phyloP scores from a whole-genome alignment of 73 alveolate genomes.

The Blepharisma japonicum region DNA sequence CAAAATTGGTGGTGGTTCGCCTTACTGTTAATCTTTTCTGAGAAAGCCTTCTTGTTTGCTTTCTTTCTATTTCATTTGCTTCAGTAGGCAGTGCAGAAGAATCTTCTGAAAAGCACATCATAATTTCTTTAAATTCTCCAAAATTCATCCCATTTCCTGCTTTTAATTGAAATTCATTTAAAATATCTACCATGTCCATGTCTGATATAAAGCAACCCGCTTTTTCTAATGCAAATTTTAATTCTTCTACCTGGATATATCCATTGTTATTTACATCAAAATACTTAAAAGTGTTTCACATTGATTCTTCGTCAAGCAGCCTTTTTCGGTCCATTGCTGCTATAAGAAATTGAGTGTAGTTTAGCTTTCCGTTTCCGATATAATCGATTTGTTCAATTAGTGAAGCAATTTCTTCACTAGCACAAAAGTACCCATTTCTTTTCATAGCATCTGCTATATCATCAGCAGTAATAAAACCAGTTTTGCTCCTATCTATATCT shows the following conservation, averaged over 20 bases:
- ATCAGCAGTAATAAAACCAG: slow-evolving; percentile 27
- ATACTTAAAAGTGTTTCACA: slow-evolving; percentile 27
- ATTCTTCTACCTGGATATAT: neutral
- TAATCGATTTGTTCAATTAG: slow-evolving; percentile 27
- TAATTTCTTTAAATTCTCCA: neutral
- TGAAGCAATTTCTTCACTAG: slow-evolving; percentile 21
- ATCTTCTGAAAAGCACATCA: slow-evolving; percentile 10
- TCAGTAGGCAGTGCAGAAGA: no score
- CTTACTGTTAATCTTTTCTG: no score
- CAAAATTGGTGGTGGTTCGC: no score
- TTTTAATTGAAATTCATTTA: slow-evolving; percentile 4
- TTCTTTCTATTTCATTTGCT: no score
- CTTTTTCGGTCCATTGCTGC: slow-evolving; percentile 37
- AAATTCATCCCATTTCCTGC: slow-evolving; percentile 6
- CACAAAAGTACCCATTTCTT: neutral
- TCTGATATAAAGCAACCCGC: neutral
- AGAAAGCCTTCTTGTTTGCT: no score
- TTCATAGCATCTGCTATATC: slow-evolving; percentile 13
- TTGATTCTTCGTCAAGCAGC: slow-evolving; percentile 32
- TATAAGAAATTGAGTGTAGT: slow-evolving; percentile 44
- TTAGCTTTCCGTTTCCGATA: slow-evolving; percentile 42
- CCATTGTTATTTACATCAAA: slow-evolving; percentile 27
- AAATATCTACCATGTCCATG: neutral
- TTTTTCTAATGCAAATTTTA: slow-evolving; percentile 6
- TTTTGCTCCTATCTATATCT: slow-evolving; percentile 3